phyloP scores from a whole-genome alignment of 164 flowering plant genomes.

The Stephania cephalantha region DNA sequence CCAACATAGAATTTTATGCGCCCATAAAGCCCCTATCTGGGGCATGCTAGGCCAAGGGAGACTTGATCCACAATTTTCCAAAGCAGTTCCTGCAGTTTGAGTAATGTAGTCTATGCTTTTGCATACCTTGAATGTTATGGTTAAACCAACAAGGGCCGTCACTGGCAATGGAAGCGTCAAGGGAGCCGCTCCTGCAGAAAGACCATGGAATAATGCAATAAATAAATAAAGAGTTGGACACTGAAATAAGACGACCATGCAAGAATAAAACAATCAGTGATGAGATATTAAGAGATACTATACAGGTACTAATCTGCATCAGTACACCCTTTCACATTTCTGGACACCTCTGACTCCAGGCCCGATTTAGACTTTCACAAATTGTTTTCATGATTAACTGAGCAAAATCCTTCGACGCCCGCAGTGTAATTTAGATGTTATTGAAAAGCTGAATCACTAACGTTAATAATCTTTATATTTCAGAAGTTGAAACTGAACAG shows the following conservation, averaged over 20 bases:
- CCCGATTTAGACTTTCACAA: background rate
- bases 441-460: background rate
- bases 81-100: conserved; percentile 61
- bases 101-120: conserved; percentile 52
- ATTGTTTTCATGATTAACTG: background rate
- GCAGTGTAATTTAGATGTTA: background rate
- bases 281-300: background rate
- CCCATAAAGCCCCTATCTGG: conserved; percentile 73
- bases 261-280: background rate
- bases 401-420: background rate
- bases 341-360: too few species aligned
- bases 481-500: background rate
- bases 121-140: conserved; percentile 81
- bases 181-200: conserved; percentile 31
- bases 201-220: background rate
- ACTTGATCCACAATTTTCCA: conserved; percentile 56
- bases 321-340: background rate
- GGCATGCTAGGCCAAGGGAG: conserved; percentile 86
- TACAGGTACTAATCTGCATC: background rate
- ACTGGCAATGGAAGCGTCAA: conserved; percentile 80
- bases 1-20: conserved; percentile 83
- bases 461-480: background rate
- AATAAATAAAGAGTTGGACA: background rate
- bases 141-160: conserved; percentile 84
- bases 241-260: background rate